Evolutionary conservation across 305 asterid species (phyloP).

Genomic region (Solanum aculeatissimum): DNA sequence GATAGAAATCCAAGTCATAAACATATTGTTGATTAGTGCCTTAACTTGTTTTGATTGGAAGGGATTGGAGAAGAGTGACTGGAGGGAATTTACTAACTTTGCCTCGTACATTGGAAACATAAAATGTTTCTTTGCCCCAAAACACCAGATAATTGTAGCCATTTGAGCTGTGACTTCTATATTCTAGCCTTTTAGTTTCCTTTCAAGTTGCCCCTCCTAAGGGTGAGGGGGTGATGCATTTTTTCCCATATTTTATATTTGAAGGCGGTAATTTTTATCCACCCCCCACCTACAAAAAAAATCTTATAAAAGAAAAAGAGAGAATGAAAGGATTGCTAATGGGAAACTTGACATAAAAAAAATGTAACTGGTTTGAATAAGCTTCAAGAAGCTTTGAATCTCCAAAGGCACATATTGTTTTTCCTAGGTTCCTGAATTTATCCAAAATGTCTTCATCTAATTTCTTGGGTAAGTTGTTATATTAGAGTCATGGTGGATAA

Average conservation of each 20-base stretch:
- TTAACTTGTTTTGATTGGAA: not conserved
- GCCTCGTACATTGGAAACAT: not conserved
- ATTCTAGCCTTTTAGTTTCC: not conserved
- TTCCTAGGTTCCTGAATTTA: not conserved
- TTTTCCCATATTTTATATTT: not conserved
- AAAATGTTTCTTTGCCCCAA: not conserved
- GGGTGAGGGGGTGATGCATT: not conserved
- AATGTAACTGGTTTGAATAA: not conserved
- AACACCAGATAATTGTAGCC: not conserved
- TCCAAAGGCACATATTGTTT: not conserved
- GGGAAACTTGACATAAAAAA: not conserved
- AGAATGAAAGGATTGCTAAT: not conserved
- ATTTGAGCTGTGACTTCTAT: not conserved
- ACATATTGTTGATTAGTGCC: not conserved
- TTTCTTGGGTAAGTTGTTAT: not conserved
- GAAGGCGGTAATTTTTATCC: not conserved
- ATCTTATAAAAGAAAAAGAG: not conserved
- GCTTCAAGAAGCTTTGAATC: not conserved
- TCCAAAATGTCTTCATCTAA: not conserved
- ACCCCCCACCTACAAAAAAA: not conserved
- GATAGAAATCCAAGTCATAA: constrained; percentile 18
- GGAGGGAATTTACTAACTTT: not conserved
- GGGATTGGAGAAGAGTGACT: not conserved
- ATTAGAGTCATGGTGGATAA: not conserved
- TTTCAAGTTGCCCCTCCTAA: not conserved